Evolutionary conservation across 768 basidiomycete genomes (phyloP).

Genomic region (Naganishia vishniacii): DNA sequence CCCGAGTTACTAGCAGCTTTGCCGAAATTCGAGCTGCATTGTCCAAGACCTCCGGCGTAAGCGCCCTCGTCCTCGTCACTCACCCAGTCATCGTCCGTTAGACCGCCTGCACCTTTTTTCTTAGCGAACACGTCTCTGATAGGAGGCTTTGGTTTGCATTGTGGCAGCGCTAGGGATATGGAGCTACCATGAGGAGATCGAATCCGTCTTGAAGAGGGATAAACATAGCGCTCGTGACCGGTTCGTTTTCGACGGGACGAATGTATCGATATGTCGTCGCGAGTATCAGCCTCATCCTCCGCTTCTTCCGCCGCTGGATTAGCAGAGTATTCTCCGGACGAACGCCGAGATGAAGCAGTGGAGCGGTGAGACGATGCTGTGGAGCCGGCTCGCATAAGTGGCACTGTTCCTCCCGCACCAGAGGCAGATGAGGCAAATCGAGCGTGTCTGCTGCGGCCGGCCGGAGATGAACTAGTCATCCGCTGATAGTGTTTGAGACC

Average conservation of each 20-base stretch:
- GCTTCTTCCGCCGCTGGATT: slow-evolving; percentile 59
- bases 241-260: slow-evolving; percentile 10
- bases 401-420: slow-evolving; percentile 50
- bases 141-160: slow-evolving; percentile 32
- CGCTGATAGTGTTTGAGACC: slow-evolving; percentile 75
- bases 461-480: slow-evolving; percentile 59
- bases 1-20: background rate
- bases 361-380: slow-evolving; percentile 73
- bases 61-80: slow-evolving; percentile 43
- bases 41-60: slow-evolving; percentile 47
- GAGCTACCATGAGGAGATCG: slow-evolving; percentile 51
- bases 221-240: slow-evolving; percentile 21
- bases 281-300: slow-evolving; percentile 29
- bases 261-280: slow-evolving; percentile 17
- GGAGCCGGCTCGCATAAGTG: slow-evolving; percentile 69
- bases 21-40: slow-evolving; percentile 25
- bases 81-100: slow-evolving; percentile 46
- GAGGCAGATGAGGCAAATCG: slow-evolving; percentile 63
- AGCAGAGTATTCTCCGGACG: slow-evolving; percentile 64
- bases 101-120: slow-evolving; percentile 25
- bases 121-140: slow-evolving; percentile 48
- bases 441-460: slow-evolving; percentile 47
- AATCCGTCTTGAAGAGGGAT: slow-evolving; percentile 59
- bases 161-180: slow-evolving; percentile 50
- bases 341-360: slow-evolving; percentile 68